phyloP scores from a whole-genome alignment of 2,329 filamentous ascomycete species.

The Apiospora kogelbergensis region DNA sequence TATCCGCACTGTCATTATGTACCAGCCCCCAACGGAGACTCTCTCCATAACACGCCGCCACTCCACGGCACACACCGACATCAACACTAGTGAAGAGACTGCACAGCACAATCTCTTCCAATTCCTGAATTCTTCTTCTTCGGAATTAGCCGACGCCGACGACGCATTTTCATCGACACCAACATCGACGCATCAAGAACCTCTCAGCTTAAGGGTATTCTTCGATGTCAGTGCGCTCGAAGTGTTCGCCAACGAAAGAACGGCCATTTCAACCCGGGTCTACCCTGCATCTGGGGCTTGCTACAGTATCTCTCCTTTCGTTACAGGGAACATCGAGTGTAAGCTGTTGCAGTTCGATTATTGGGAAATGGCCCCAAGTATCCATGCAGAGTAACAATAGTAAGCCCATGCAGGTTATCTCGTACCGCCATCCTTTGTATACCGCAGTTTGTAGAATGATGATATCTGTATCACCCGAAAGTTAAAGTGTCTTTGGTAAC shows the following conservation, averaged over 20 bases:
- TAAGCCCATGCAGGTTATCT: neutral
- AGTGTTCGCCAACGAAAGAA: neutral
- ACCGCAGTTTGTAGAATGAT: too few species aligned
- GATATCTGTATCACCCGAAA: too few species aligned
- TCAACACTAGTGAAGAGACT: neutral
- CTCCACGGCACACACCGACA: neutral
- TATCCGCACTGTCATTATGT: neutral
- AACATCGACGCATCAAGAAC: neutral
- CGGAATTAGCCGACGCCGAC: neutral
- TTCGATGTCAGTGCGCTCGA: neutral
- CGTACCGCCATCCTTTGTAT: too few species aligned
- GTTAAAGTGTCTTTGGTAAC: too few species aligned
- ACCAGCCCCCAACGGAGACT: neutral
- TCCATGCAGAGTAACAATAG: neutral
- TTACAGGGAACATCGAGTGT: neutral
- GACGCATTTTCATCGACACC: neutral
- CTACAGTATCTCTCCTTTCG: neutral
- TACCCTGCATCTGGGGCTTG: neutral
- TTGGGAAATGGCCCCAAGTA: neutral
- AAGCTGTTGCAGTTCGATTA: neutral
- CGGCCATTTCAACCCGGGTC: neutral
- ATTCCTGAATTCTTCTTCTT: neutral
- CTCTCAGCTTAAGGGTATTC: neutral
- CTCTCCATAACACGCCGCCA: neutral
- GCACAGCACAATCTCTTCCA: neutral